These are phyloP conservation scores for Tetracladium maxilliforme DNA, from an alignment of 2,329 filamentous ascomycete species.

Conservation along the genomic window DNA sequence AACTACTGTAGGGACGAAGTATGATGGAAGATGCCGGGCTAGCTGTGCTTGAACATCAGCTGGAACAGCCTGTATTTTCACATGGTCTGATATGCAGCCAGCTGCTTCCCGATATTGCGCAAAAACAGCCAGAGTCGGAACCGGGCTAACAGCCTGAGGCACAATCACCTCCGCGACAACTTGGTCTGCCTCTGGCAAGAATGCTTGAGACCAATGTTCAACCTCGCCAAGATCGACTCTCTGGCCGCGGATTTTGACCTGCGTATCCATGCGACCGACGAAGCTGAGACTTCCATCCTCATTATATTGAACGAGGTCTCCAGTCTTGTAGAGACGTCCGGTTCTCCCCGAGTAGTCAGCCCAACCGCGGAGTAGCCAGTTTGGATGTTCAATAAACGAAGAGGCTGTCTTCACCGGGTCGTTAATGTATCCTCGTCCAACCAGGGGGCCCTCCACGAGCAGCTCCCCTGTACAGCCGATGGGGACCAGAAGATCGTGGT, in stretches of 20 bases:
- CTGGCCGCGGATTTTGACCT: constrained; percentile 51
- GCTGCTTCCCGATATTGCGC: too few relatives aligned
- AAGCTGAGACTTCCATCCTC: constrained; percentile 44
- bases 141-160: neutral
- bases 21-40: too few relatives aligned
- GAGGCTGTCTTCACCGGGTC: constrained; percentile 3
- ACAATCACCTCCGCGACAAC: neutral
- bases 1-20: too few relatives aligned
- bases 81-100: too few relatives aligned
- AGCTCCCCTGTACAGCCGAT: constrained; percentile 5
- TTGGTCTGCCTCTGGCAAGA: neutral
- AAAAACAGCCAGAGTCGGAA: neutral
- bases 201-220: constrained; percentile 8
- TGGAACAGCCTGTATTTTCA: too few relatives aligned
- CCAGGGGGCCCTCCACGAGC: constrained; percentile 4
- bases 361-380: constrained; percentile 1
- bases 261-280: constrained; percentile 46
- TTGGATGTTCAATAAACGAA: constrained; percentile 4
- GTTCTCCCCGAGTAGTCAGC: neutral
- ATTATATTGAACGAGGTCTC: constrained; percentile 44
- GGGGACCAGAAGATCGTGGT: constrained; percentile 1
- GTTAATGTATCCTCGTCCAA: constrained; percentile 5
- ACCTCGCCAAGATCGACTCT: constrained; percentile 51
- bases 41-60: too few relatives aligned
- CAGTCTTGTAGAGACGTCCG: constrained; percentile 39